These are phyloP conservation scores for Chlamydomonas sp. DNA, from an alignment of 139 green algal species.

Conservation along the genomic window DNA sequence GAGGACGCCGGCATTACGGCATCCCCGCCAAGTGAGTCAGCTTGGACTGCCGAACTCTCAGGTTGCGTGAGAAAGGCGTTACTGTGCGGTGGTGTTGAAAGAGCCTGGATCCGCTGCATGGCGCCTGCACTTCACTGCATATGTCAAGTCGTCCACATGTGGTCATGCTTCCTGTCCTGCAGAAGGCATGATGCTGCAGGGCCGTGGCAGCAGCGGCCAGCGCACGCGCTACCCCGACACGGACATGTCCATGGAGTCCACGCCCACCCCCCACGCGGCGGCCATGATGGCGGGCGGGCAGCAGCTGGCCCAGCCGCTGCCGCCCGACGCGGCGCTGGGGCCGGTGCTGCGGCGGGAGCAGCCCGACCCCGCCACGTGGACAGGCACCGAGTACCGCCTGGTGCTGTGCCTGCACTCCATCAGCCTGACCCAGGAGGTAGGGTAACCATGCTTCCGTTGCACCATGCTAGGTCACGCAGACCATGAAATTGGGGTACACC, in stretches of 20 bases:
- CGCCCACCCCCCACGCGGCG: neutral
- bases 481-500: too few species aligned
- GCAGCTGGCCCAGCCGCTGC: neutral
- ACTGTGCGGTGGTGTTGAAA: too few species aligned
- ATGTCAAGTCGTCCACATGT: neutral
- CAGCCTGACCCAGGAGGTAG: neutral
- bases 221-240: constrained; percentile 15
- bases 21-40: constrained; percentile 5
- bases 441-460: neutral
- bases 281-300: neutral
- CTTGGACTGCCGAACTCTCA: too few species aligned
- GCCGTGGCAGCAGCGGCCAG: neutral
- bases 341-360: constrained; percentile 23
- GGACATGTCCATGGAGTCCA: constrained; percentile 5
- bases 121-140: too few species aligned
- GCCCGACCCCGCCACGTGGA: constrained; percentile 15
- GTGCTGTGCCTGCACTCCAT: constrained; percentile 27
- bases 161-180: neutral
- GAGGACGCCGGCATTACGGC: neutral
- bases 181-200: constrained; percentile 18
- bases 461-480: too few species aligned
- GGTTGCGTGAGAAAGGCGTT: too few species aligned
- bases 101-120: too few species aligned
- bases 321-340: neutral
- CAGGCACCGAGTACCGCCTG: neutral